Conservation (phyloP, 768 basidiomycete genomes). For the Butyriboletus loyo region DNA sequence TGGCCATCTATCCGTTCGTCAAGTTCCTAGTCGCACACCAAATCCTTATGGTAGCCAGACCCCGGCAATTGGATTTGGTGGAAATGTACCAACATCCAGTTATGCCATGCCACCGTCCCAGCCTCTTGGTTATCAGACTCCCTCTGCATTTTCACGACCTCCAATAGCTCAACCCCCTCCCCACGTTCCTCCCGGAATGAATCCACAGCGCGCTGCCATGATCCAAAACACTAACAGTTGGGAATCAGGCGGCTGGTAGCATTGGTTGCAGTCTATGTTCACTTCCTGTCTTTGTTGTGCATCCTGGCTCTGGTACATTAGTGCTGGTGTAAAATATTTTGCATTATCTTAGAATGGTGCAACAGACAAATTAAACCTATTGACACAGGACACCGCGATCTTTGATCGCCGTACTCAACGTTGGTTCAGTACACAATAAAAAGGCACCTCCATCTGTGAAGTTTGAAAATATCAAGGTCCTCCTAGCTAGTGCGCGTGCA, state of each 20-base stretch:
- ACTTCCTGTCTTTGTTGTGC: constrained; percentile 13
- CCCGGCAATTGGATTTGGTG: constrained; percentile 32
- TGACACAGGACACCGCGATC: neutral
- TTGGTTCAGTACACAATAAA: neutral
- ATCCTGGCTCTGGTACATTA: constrained; percentile 18
- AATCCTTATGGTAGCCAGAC: constrained; percentile 65
- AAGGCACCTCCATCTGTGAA: neutral
- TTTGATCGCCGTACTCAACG: neutral
- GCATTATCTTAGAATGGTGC: constrained; percentile 21
- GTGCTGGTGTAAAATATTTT: constrained; percentile 28
- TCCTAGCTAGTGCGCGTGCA: neutral
- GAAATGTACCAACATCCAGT: constrained; percentile 25
- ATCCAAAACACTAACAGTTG: constrained; percentile 49
- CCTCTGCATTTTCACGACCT: constrained; percentile 38
- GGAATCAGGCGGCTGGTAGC: constrained; percentile 35
- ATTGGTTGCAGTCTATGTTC: constrained; percentile 11
- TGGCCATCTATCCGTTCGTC: constrained; percentile 76
- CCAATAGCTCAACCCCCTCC: constrained; percentile 41
- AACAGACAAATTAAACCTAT: constrained; percentile 7
- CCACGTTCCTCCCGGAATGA: constrained; percentile 55
- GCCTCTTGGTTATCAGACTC: constrained; percentile 41
- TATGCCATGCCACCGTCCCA: constrained; percentile 33
- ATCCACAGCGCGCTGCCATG: constrained; percentile 65
- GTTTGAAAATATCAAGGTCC: neutral
- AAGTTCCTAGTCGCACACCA: constrained; percentile 64